phyloP scores from a whole-genome alignment of 345 rosid species.

The Zanthoxylum bungeanum region DNA sequence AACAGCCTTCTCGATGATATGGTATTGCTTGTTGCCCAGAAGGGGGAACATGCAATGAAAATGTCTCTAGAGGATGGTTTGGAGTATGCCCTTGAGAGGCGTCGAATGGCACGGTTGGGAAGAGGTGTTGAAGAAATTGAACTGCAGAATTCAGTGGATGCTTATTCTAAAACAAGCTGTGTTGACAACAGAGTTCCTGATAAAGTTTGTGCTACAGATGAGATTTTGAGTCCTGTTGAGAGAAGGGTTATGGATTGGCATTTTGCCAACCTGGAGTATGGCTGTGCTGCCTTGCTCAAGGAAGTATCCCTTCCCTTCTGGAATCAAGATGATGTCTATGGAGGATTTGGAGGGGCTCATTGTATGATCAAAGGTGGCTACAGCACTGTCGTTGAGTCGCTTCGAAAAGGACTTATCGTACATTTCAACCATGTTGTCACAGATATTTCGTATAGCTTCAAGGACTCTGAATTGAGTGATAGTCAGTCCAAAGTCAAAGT shows the following conservation, averaged over 20 bases:
- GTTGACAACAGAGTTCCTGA: constrained; percentile 31
- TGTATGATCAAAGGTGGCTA: constrained; percentile 99
- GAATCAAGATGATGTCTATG: constrained; percentile 99
- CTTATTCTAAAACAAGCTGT: constrained; percentile 32
- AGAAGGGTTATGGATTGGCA: constrained; percentile 99
- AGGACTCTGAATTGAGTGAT: constrained; percentile 37
- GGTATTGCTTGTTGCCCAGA: constrained; percentile 82
- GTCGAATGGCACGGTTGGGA: constrained; percentile 57
- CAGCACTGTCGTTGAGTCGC: constrained; percentile 83
- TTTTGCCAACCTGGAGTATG: constrained; percentile 96
- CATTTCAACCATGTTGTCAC: constrained; percentile 69
- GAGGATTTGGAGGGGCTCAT: constrained; percentile 99
- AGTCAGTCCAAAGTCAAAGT: constrained; percentile 54
- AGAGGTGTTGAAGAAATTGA: constrained; percentile 44
- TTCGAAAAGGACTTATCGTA: constrained; percentile 69
- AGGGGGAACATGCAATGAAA: constrained; percentile 81
- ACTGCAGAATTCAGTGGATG: constrained; percentile 32
- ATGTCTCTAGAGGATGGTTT: constrained; percentile 99
- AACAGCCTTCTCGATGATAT: constrained; percentile 94
- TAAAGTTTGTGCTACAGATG: constrained; percentile 40
- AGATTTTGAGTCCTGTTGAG: constrained; percentile 83
- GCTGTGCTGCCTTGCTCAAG: constrained; percentile 94
- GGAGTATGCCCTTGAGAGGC: constrained; percentile 81
- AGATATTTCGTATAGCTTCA: constrained; percentile 57
- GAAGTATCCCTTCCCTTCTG: constrained; percentile 96